Evolutionary conservation across 805 yeast species (phyloP).

Genomic region (Torulaspora franciscae): DNA sequence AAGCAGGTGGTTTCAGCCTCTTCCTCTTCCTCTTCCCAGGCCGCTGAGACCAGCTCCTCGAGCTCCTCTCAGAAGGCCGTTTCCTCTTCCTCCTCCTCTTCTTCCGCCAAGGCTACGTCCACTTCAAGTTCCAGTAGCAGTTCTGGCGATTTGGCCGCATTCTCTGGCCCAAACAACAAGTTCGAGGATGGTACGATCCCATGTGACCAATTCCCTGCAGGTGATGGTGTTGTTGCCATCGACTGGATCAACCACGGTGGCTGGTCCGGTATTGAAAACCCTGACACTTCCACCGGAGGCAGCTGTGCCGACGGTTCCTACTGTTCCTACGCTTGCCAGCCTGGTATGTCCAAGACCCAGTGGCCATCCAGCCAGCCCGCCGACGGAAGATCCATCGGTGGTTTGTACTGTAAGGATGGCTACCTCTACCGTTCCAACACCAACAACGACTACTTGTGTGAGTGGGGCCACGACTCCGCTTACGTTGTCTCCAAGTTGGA

Average conservation of each 20-base stretch:
- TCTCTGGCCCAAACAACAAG: constrained; percentile 49
- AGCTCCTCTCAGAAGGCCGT: constrained; percentile 21
- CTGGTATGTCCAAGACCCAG: constrained; percentile 98
- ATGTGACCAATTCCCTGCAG: constrained; percentile 70
- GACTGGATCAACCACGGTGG: constrained; percentile 53
- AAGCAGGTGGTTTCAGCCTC: constrained; percentile 12
- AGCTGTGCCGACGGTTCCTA: constrained; percentile 82
- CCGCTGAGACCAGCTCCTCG: constrained; percentile 24
- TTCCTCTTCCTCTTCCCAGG: constrained; percentile 18
- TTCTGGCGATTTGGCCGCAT: constrained; percentile 48
- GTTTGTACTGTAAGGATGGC: constrained; percentile 80
- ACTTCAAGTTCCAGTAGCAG: constrained; percentile 38
- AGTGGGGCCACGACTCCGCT: constrained; percentile 76
- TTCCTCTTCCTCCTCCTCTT: constrained; percentile 24
- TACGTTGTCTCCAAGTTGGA: constrained; percentile 58
- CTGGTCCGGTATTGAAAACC: constrained; percentile 40
- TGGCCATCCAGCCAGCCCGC: constrained; percentile 90
- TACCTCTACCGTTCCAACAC: constrained; percentile 77
- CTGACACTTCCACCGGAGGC: constrained; percentile 51
- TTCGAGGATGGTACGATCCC: constrained; percentile 67
- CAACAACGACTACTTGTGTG: constrained; percentile 66
- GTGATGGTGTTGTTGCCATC: constrained; percentile 62
- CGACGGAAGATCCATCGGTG: constrained; percentile 90
- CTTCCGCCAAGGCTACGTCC: constrained; percentile 32
- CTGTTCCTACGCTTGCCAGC: constrained; percentile 97